Conservation (phyloP, 208 protist species). For the Trypanosoma theileri region DNA sequence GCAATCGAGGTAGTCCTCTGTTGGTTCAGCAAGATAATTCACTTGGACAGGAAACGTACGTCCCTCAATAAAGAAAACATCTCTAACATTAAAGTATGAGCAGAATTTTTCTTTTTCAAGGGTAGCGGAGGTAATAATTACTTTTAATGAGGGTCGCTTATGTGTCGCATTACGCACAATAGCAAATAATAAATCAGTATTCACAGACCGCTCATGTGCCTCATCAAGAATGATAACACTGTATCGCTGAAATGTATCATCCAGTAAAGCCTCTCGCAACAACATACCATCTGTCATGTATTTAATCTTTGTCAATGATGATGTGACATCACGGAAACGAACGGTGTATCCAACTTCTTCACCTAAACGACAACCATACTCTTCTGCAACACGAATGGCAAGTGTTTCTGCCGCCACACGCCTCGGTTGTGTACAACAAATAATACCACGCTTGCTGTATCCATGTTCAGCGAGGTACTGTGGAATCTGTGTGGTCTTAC, state of each 20-base stretch:
- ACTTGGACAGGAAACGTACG: conserved; percentile 98
- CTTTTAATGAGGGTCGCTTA: conserved; percentile 94
- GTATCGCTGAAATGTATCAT: conserved; percentile 95
- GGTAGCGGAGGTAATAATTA: conserved; percentile 99
- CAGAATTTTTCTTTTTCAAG: conserved; percentile 98
- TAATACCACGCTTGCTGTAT: conserved; percentile 63
- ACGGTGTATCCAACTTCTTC: conserved; percentile 99
- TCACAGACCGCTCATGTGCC: conserved; percentile 99
- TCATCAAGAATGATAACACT: conserved; percentile 99
- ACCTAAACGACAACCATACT: conserved; percentile 97
- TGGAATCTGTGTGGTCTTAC: conserved; percentile 97
- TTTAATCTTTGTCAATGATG: conserved; percentile 96
- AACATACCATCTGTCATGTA: conserved; percentile 99
- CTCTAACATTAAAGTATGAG: conserved; percentile 95
- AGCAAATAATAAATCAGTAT: conserved; percentile 99
- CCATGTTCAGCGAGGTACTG: conserved; percentile 94
- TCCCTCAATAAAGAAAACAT: conserved; percentile 98
- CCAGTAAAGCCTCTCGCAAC: conserved; percentile 96
- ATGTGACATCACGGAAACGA: conserved; percentile 98
- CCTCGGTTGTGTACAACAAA: conserved; percentile 98
- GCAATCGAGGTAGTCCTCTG: conserved; percentile 96
- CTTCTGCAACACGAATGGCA: conserved; percentile 98
- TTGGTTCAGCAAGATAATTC: conserved; percentile 92
- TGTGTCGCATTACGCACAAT: conserved; percentile 95
- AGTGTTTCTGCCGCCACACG: conserved; percentile 99